Evolutionary conservation across 78 protist genomes (phyloP).

Genomic region (Dictyostelium brefeldianum): DNA sequence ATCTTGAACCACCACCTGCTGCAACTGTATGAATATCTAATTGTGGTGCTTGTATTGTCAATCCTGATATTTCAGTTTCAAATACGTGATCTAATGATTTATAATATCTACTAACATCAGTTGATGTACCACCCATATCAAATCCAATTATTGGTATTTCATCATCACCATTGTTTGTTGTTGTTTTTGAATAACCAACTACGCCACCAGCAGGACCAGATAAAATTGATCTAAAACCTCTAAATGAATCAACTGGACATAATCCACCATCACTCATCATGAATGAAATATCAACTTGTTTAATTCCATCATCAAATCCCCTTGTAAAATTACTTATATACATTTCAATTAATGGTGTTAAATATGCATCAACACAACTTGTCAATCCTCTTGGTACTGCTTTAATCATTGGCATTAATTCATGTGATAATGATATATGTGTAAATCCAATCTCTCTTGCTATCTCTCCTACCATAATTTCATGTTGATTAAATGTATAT

Average conservation of each 20-base stretch:
- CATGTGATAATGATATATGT: slow-evolving; percentile 91
- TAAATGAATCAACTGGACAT: slow-evolving; percentile 88
- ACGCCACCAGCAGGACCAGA: slow-evolving; percentile 98
- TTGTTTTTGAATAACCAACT: slow-evolving; percentile 94
- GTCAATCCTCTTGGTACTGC: slow-evolving; percentile 97
- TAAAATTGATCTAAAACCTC: slow-evolving; percentile 93
- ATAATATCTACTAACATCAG: slow-evolving; percentile 92
- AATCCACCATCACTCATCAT: slow-evolving; percentile 98
- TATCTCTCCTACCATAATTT: slow-evolving; percentile 84
- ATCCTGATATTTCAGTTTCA: slow-evolving; percentile 94
- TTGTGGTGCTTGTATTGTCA: slow-evolving; percentile 95
- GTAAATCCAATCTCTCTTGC: slow-evolving; percentile 92
- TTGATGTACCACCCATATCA: slow-evolving; percentile 99
- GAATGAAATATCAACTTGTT: slow-evolving; percentile 86
- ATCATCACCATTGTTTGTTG: slow-evolving; percentile 44
- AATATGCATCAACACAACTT: slow-evolving; percentile 97
- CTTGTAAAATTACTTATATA: slow-evolving; percentile 78
- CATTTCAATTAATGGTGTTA: slow-evolving; percentile 92
- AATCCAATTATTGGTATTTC: slow-evolving; percentile 93
- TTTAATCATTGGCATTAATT: slow-evolving; percentile 89
- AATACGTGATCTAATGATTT: slow-evolving; percentile 92
- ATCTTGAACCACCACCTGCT: slow-evolving; percentile 97
- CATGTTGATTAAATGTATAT: slow-evolving; percentile 91
- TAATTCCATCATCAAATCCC: slow-evolving; percentile 88
- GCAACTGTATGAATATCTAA: slow-evolving; percentile 97